Evolutionary conservation across 345 rosid genomes (phyloP), one percentile per base, ranked within the genome.

Genomic region (Moringa oleifera): DNA sequence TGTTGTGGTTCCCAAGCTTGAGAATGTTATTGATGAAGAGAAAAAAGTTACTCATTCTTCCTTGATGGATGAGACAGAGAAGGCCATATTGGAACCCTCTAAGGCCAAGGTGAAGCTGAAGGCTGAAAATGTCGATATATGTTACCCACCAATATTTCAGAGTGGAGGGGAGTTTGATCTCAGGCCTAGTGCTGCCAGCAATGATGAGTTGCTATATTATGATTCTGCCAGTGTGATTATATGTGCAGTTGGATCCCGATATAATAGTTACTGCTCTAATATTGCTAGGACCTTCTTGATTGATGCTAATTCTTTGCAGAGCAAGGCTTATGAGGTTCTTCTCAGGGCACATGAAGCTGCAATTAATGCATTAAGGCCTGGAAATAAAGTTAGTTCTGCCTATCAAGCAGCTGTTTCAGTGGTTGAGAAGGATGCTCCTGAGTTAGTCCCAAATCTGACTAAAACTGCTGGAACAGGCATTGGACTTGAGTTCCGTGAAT

Each of bases 401-500:
- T 93, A 93, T 75, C 84, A 79, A 69, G 89, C 92, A 55, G 97
- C 99, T 20, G 73, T 86, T 53, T 76, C 95, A 0, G 86, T 88
- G 55, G 87, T 90, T 45, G 85, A 90, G 79, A 86, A 79, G 60
- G 94, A 88, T 62, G 88, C 92, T 12, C 97, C 97, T 41, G 90
- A 90, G 59, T 72, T 90, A 61, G 68, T 75, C 56, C 77, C 85
- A 25, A 81, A 85, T 74, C 64, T 93, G 62, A 93, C 97, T 11
- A 90, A 82, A 82, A 79, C 92, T 71, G 99, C 98, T 33, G 99
- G 97, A 72, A 93, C 99, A 16, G 96, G 99, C 61, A 86, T 93
- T 6, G 99, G 97, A 62, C 97, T 93, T 53, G 98, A 90, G 73
- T 90, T 90, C 68, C 87, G 97, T 21, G 97, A 93, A 82, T 85